Conservation (phyloP, 2,329 filamentous ascomycete species). For the Neofusicoccum parvum region DNA sequence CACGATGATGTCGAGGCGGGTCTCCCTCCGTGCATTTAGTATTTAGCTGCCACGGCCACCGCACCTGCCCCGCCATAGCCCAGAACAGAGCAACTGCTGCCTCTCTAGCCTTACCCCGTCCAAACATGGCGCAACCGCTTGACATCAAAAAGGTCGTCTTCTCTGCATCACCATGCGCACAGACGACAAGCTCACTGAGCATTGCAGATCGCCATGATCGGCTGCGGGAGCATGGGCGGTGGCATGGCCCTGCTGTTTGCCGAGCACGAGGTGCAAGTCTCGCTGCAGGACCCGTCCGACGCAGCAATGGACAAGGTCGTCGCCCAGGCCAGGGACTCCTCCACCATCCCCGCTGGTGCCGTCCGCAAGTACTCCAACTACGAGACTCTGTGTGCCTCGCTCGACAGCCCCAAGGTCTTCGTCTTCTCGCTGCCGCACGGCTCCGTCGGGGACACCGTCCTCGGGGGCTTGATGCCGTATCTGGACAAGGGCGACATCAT, state of each 20-base stretch:
- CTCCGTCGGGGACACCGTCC: slow-evolving; percentile 49
- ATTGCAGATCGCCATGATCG: slow-evolving; percentile 57
- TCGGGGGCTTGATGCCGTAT: slow-evolving; percentile 51
- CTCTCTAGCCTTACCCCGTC: not conserved
- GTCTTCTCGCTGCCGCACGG: slow-evolving; percentile 58
- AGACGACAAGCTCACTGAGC: not conserved
- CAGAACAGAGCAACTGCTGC: not conserved
- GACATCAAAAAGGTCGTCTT: slow-evolving; percentile 16
- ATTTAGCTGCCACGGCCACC: not conserved
- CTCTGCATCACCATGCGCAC: not conserved
- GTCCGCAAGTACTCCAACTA: slow-evolving; percentile 44
- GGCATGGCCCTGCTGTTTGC: slow-evolving; percentile 62
- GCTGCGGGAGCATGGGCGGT: slow-evolving; percentile 62
- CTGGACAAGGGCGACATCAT: slow-evolving; percentile 66
- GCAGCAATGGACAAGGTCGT: slow-evolving; percentile 51
- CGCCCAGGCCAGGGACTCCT: slow-evolving; percentile 41
- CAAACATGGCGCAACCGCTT: not conserved
- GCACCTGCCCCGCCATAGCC: not conserved
- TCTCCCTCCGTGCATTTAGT: not conserved
- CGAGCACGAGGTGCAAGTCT: slow-evolving; percentile 58
- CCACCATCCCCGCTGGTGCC: slow-evolving; percentile 18
- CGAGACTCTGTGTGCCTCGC: slow-evolving; percentile 51
- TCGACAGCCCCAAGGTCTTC: slow-evolving; percentile 53
- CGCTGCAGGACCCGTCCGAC: slow-evolving; percentile 56
- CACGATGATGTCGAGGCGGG: slow-evolving; percentile 6